These are phyloP conservation scores for Salvia splendens DNA, from an alignment of 257 asterid genomes.

Conservation along the genomic window DNA sequence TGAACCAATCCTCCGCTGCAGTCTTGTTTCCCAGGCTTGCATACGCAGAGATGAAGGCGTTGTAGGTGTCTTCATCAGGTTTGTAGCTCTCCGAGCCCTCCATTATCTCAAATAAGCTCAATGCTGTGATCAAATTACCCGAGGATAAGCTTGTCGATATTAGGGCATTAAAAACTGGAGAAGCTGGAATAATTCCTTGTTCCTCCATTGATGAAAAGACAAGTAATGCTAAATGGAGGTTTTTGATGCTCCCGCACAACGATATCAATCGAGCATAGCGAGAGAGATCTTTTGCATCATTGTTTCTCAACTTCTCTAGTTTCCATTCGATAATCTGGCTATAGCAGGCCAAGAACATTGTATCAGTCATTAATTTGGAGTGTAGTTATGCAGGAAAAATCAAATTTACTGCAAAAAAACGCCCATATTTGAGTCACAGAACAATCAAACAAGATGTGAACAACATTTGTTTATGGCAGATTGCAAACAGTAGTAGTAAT, in stretches of 20 bases:
- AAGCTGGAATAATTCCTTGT: constrained; percentile 43
- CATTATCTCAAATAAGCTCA: constrained; percentile 60
- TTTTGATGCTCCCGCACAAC: constrained; percentile 42
- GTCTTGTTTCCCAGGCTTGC: constrained; percentile 46
- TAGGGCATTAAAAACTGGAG: constrained; percentile 47
- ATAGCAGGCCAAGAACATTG: background rate
- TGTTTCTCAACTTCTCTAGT: constrained; percentile 42
- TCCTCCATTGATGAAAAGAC: constrained; percentile 55
- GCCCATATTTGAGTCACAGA: background rate
- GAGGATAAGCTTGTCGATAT: constrained; percentile 51
- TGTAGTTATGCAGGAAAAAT: background rate
- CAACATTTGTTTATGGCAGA: background rate
- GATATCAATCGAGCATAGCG: constrained; percentile 40
- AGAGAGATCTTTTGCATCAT: constrained; percentile 30
- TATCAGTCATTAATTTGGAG: constrained; percentile 13
- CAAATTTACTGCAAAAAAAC: constrained; percentile 1
- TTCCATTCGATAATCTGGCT: constrained; percentile 58
- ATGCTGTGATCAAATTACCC: constrained; percentile 43
- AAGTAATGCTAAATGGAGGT: constrained; percentile 45
- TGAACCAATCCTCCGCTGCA: constrained; percentile 47
- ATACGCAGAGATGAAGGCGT: constrained; percentile 44
- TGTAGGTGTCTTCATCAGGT: constrained; percentile 44
- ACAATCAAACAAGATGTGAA: background rate
- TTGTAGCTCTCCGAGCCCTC: constrained; percentile 39
- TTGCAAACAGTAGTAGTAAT: background rate